Evolutionary conservation across 208 protist genomes (phyloP).

Genomic region (Acanthamoeba lenticulata): DNA sequence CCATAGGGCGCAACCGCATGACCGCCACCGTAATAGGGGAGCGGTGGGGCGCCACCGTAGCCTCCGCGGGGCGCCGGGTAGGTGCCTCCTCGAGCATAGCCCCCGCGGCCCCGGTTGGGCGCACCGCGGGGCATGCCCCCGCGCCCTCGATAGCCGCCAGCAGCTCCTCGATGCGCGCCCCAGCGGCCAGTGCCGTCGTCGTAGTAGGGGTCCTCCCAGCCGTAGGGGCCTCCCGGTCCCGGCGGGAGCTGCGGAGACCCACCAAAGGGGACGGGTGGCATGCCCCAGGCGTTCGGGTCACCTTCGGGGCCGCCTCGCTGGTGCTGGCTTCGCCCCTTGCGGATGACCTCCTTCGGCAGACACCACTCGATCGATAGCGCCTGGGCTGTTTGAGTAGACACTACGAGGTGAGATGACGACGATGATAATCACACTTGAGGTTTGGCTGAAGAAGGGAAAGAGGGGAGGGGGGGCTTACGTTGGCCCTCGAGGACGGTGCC

Average conservation of each 20-base stretch:
- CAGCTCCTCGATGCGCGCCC: background rate
- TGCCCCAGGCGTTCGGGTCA: background rate
- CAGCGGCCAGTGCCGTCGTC: background rate
- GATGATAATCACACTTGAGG: too few relatives aligned
- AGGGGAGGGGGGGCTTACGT: background rate
- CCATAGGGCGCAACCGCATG: background rate
- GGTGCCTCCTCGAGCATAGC: too few relatives aligned
- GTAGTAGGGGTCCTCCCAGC: background rate
- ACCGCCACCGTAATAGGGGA: background rate
- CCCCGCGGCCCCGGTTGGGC: too few relatives aligned
- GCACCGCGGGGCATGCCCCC: background rate
- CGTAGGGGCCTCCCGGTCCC: background rate
- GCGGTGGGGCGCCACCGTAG: background rate
- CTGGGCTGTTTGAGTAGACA: background rate
- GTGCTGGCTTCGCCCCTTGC: background rate
- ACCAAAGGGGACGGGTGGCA: background rate
- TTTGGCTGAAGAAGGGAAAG: background rate
- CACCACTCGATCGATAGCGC: constrained; percentile 49
- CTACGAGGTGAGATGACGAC: background rate
- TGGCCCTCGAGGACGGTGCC: background rate
- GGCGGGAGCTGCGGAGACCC: background rate
- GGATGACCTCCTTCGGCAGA: background rate
- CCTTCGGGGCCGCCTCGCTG: background rate
- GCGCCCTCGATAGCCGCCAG: background rate
- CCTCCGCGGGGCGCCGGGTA: too few relatives aligned